A percentile compares a stretch with the other conserved stretches of the same genome.
Evolutionary conservation across 768 basidiomycete species (phyloP).

Genomic region (Sarcodon sp.): DNA sequence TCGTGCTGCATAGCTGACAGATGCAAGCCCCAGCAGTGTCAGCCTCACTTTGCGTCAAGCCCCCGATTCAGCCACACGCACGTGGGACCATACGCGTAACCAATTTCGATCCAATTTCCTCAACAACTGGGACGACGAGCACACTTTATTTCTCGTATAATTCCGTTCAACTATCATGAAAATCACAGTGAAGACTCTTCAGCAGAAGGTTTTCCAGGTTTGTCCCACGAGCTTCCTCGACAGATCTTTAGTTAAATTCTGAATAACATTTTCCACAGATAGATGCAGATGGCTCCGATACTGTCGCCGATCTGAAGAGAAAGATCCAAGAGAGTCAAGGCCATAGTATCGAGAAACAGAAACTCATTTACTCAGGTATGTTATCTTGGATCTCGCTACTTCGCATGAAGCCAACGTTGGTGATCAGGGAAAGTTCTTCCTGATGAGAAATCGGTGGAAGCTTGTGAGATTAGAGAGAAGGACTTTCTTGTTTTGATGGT

Average conservation of each 20-base stretch:
- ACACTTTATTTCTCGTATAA: background rate
- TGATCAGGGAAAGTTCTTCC: slow-evolving; percentile 75
- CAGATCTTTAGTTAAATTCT: background rate
- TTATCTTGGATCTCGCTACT: slow-evolving; percentile 1
- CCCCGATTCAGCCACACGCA: background rate
- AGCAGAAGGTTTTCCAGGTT: slow-evolving; percentile 85
- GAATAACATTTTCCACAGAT: slow-evolving; percentile 26
- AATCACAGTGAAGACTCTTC: slow-evolving; percentile 90
- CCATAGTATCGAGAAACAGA: slow-evolving; percentile 65
- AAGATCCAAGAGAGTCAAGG: slow-evolving; percentile 73
- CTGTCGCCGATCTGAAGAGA: slow-evolving; percentile 66
- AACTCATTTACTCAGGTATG: slow-evolving; percentile 90
- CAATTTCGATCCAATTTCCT: too few relatives aligned
- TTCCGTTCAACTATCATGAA: slow-evolving; percentile 36
- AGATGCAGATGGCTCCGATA: slow-evolving; percentile 66
- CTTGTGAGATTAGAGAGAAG: slow-evolving; percentile 92
- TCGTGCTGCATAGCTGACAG: slow-evolving; percentile 32
- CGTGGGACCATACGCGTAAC: too few relatives aligned
- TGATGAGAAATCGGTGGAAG: slow-evolving; percentile 80
- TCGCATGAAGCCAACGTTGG: background rate
- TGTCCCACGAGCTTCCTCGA: slow-evolving; percentile 2
- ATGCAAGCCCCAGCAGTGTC: slow-evolving; percentile 6
- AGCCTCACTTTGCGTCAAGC: slow-evolving; percentile 11
- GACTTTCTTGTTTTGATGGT: slow-evolving; percentile 99
- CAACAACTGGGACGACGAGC: background rate